These are phyloP conservation scores for Globisporangium nagaii DNA, from an alignment of 352 stramenopile genomes.

Conservation along the genomic window DNA sequence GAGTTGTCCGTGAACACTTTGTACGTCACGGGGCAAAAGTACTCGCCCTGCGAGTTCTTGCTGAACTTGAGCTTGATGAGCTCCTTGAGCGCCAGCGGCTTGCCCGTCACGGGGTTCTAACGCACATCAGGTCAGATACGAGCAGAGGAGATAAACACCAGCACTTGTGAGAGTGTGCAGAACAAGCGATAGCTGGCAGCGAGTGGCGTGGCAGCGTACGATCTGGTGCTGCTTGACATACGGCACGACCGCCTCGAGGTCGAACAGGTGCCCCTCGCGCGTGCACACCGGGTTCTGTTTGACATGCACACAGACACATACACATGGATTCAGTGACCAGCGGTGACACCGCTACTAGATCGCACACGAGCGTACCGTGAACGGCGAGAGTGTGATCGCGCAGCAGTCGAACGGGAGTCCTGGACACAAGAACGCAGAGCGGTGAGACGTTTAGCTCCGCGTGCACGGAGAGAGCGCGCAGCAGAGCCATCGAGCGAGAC, in stretches of 20 bases:
- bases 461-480: background rate
- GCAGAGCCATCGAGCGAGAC: too few relatives aligned
- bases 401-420: slow-evolving; percentile 98
- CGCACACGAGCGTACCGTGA: slow-evolving; percentile 34
- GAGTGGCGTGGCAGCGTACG: slow-evolving; percentile 34
- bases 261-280: slow-evolving; percentile 95
- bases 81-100: slow-evolving; percentile 88
- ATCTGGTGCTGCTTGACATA: slow-evolving; percentile 96
- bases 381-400: slow-evolving; percentile 92
- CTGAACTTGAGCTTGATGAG: slow-evolving; percentile 89
- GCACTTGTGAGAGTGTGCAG: background rate
- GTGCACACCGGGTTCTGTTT: slow-evolving; percentile 91
- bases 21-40: slow-evolving; percentile 94
- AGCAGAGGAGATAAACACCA: background rate
- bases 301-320: background rate
- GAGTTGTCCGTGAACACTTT: slow-evolving; percentile 91
- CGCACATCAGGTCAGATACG: background rate
- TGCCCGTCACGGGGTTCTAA: slow-evolving; percentile 93
- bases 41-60: slow-evolving; percentile 74
- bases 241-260: slow-evolving; percentile 93
- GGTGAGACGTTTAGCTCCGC: too few relatives aligned
- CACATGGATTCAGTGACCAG: background rate
- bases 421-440: slow-evolving; percentile 16
- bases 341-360: background rate
- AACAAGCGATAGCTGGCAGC: background rate